phyloP scores from a whole-genome alignment of 2,329 filamentous ascomycete species.

The Parastagonospora nodorum region DNA sequence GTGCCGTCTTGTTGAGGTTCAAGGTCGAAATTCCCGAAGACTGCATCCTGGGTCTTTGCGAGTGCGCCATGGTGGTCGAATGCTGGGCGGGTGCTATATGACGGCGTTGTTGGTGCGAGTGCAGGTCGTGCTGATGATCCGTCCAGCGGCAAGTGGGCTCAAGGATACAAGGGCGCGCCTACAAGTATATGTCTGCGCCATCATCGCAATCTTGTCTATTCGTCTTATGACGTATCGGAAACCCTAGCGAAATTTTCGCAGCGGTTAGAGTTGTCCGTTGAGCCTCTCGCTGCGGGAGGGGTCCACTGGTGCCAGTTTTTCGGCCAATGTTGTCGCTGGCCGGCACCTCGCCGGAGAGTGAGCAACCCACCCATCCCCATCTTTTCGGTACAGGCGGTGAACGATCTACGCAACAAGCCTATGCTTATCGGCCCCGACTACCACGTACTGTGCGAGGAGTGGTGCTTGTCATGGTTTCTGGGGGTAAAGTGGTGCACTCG shows the following conservation, averaged over 20 bases:
- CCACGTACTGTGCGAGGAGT: background rate
- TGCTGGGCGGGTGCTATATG: background rate
- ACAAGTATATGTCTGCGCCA: constrained; percentile 7
- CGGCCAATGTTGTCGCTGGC: constrained; percentile 24
- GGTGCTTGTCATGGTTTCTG: background rate
- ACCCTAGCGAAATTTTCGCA: constrained; percentile 35
- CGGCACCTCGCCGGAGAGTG: constrained; percentile 16
- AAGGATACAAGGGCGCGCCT: background rate
- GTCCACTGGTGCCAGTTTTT: constrained; percentile 24
- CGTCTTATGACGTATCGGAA: constrained; percentile 30
- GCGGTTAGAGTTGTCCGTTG: constrained; percentile 25
- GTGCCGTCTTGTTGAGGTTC: constrained; percentile 29
- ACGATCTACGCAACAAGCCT: constrained; percentile 18
- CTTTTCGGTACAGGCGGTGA: constrained; percentile 22
- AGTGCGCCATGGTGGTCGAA: background rate
- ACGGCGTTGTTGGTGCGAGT: background rate
- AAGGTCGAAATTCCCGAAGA: constrained; percentile 25
- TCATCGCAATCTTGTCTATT: constrained; percentile 15
- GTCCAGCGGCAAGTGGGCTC: constrained; percentile 14
- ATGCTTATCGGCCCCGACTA: background rate
- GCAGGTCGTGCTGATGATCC: constrained; percentile 1
- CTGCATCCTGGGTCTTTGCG: background rate
- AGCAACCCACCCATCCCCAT: constrained; percentile 9
- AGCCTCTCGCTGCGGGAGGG: constrained; percentile 26
- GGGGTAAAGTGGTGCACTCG: too few species aligned